phyloP scores from a whole-genome alignment of 164 flowering plant species.

The Macadamia integrifolia region DNA sequence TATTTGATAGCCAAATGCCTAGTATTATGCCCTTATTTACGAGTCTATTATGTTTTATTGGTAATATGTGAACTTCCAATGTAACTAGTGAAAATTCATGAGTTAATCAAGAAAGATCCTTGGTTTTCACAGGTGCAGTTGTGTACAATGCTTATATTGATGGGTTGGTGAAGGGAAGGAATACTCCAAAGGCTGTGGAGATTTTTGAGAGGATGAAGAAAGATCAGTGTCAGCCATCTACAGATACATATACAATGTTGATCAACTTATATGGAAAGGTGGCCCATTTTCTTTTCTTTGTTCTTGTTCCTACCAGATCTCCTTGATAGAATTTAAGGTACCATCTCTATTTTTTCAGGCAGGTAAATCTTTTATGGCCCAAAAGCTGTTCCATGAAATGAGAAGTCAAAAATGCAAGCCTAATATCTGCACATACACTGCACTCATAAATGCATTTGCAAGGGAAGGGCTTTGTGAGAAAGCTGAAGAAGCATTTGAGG shows the following conservation, averaged over 20 bases:
- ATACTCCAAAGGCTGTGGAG: slow-evolving; percentile 54
- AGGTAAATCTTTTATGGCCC: slow-evolving; percentile 61
- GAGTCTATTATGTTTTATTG: background rate
- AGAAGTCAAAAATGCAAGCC: slow-evolving; percentile 53
- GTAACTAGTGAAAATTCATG: background rate
- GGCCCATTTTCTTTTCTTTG: background rate
- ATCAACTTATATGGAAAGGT: slow-evolving; percentile 89
- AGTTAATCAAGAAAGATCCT: slow-evolving; percentile 7
- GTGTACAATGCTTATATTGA: slow-evolving; percentile 83
- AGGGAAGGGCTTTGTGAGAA: slow-evolving; percentile 87
- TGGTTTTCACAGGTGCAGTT: slow-evolving; percentile 44
- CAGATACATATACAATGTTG: slow-evolving; percentile 78
- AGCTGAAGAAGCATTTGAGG: slow-evolving; percentile 87
- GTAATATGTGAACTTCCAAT: background rate
- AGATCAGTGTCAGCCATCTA: slow-evolving; percentile 58
- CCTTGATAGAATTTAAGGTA: no score
- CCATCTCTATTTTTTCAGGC: slow-evolving; percentile 30
- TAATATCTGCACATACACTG: slow-evolving; percentile 84
- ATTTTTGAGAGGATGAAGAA: slow-evolving; percentile 76
- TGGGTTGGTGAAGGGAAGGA: slow-evolving; percentile 64
- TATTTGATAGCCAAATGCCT: no score
- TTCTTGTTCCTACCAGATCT: background rate
- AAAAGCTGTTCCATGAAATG: slow-evolving; percentile 80
- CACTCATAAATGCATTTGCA: slow-evolving; percentile 84
- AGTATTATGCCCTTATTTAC: background rate